phyloP scores from a whole-genome alignment of 148 eudicot genomes.

The Euryodendron excelsum region DNA sequence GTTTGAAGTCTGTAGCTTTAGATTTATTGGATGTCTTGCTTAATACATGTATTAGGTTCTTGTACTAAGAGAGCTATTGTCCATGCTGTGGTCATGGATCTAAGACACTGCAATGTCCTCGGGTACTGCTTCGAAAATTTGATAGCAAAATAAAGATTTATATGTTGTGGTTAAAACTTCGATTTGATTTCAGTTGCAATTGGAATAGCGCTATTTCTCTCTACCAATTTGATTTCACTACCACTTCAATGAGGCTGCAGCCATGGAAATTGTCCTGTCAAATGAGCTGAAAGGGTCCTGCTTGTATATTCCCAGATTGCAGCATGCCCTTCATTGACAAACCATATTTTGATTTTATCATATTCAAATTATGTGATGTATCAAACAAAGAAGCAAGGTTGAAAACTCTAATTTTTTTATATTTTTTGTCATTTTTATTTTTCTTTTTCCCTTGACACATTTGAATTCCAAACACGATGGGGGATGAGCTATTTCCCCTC shows the following conservation, averaged over 20 bases:
- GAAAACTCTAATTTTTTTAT: too few species aligned
- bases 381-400: too few species aligned
- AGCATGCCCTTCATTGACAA: not conserved
- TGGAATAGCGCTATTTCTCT: not conserved
- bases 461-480: too few species aligned
- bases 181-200: not conserved
- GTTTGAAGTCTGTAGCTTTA: conserved; percentile 6
- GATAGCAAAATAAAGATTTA: not conserved
- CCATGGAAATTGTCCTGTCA: not conserved
- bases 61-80: not conserved
- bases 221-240: not conserved
- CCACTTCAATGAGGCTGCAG: not conserved
- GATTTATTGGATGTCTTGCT: not conserved
- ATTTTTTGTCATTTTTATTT: too few species aligned
- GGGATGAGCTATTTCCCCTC: too few species aligned
- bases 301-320: not conserved
- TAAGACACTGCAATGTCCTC: not conserved
- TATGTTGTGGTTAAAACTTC: too few species aligned
- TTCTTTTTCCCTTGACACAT: not conserved
- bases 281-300: not conserved
- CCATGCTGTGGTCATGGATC: not conserved
- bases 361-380: not conserved
- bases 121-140: not conserved
- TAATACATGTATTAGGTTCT: not conserved
- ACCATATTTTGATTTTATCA: not conserved